Conservation (phyloP, 108 stramenopile species). For the Nannochloropsis oceanica region DNA sequence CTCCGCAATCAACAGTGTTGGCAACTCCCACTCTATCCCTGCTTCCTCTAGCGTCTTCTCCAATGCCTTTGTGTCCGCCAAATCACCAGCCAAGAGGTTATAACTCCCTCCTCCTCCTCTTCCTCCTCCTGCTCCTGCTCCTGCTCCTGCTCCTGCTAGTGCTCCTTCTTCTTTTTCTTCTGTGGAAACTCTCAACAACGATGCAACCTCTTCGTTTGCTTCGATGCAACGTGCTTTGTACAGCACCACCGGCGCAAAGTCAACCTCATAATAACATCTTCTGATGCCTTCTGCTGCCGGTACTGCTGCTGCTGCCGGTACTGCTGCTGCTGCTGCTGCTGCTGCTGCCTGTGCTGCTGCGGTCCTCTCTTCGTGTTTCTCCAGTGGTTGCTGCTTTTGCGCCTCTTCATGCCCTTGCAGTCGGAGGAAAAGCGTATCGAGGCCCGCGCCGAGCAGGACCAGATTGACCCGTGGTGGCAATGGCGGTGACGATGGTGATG, state of each 20-base stretch:
- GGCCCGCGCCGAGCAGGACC: slow-evolving; percentile 18
- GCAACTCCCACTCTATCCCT: slow-evolving; percentile 6
- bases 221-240: neutral
- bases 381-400: neutral
- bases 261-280: slow-evolving; percentile 13
- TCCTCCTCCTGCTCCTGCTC: neutral
- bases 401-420: neutral
- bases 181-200: neutral
- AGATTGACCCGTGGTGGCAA: neutral
- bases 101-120: neutral
- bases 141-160: neutral
- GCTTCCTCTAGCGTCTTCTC: neutral
- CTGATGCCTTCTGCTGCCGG: neutral
- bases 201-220: neutral
- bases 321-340: neutral
- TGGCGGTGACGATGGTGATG: neutral
- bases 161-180: neutral
- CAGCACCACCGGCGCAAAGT: neutral
- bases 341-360: too few relatives aligned
- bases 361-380: neutral
- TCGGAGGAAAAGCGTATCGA: slow-evolving; percentile 15
- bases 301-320: too few relatives aligned
- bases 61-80: slow-evolving; percentile 8
- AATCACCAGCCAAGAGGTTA: slow-evolving; percentile 13
- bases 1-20: slow-evolving; percentile 24